phyloP scores from a whole-genome alignment of 176 grass and related monocot species.

The Ensete glaucum region DNA sequence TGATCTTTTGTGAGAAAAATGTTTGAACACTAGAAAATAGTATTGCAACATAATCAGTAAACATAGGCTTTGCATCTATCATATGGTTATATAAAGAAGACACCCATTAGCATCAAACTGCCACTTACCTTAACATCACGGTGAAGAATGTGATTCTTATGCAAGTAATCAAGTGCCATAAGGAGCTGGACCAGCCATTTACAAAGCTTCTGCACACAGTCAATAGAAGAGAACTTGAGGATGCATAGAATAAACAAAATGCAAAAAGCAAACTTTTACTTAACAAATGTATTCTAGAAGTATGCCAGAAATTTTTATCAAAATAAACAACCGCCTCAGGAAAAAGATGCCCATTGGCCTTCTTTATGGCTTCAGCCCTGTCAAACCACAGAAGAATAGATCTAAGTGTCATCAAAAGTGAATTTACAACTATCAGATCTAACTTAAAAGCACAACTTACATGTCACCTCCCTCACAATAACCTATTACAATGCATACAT shows the following conservation, averaged over 20 bases:
- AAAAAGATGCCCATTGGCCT: constrained; percentile 58
- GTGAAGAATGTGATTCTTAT: constrained; percentile 89
- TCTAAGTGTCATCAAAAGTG: constrained; percentile 13
- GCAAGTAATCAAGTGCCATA: constrained; percentile 95
- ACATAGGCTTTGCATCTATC: constrained; percentile 10
- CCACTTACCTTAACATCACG: constrained; percentile 79
- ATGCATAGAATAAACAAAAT: neutral
- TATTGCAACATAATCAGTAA: constrained; percentile 17
- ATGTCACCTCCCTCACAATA: constrained; percentile 93
- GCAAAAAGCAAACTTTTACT: constrained; percentile 7
- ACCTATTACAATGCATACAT: constrained; percentile 89
- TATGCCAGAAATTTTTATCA: neutral
- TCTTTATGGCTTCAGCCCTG: constrained; percentile 85
- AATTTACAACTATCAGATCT: constrained; percentile 2
- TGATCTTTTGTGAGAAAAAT: constrained; percentile 93
- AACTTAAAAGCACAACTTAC: constrained; percentile 37
- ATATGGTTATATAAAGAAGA: neutral
- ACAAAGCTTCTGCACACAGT: constrained; percentile 65
- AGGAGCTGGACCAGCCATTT: constrained; percentile 95
- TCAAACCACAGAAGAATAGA: constrained; percentile 7
- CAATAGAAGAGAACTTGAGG: constrained; percentile 8
- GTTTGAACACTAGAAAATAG: constrained; percentile 77
- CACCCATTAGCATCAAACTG: neutral
- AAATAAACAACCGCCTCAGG: constrained; percentile 61
- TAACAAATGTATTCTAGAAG: constrained; percentile 2